phyloP scores from a whole-genome alignment of 2,329 filamentous ascomycete species.

The Penicillium hesseltinei region DNA sequence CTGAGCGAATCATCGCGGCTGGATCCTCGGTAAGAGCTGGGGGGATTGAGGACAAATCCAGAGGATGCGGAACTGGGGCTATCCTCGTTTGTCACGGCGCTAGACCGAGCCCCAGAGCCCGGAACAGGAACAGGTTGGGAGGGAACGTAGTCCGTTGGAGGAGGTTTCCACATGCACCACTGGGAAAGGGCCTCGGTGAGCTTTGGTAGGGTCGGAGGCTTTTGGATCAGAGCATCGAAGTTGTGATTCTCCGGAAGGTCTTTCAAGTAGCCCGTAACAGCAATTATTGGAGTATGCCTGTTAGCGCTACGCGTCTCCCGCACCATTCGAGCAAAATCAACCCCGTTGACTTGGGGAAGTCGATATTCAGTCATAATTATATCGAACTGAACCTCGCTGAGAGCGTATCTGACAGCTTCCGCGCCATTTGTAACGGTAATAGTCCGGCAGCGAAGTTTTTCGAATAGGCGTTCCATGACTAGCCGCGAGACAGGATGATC shows the following conservation, averaged over 20 bases:
- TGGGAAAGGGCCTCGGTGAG: constrained; percentile 82
- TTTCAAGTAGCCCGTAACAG: constrained; percentile 96
- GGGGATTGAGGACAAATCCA: constrained; percentile 65
- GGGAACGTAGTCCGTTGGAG: constrained; percentile 56
- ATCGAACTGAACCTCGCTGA: constrained; percentile 97
- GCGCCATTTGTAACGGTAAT: constrained; percentile 87
- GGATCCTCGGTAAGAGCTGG: constrained; percentile 73
- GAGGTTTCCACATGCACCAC: constrained; percentile 90
- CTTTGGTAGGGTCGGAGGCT: constrained; percentile 91
- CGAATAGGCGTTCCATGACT: constrained; percentile 97
- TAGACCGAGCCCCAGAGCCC: constrained; percentile 62
- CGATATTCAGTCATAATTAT: constrained; percentile 98
- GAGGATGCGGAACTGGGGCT: constrained; percentile 82
- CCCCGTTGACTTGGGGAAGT: constrained; percentile 88
- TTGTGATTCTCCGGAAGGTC: constrained; percentile 92
- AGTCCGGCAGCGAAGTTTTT: constrained; percentile 91
- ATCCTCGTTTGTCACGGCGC: constrained; percentile 65
- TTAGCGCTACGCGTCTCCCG: constrained; percentile 95
- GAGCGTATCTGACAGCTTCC: constrained; percentile 88
- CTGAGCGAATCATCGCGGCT: constrained; percentile 86
- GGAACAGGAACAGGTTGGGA: constrained; percentile 60
- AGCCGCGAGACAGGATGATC: constrained; percentile 95
- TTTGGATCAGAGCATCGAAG: constrained; percentile 93
- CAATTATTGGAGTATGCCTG: constrained; percentile 89
- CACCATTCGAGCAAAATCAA: constrained; percentile 96